Percentiles rank a stretch among this genome's conserved stretches.
Conservation (phyloP, 2,329 filamentous ascomycete genomes). For the Xylaria arbuscula region DNA sequence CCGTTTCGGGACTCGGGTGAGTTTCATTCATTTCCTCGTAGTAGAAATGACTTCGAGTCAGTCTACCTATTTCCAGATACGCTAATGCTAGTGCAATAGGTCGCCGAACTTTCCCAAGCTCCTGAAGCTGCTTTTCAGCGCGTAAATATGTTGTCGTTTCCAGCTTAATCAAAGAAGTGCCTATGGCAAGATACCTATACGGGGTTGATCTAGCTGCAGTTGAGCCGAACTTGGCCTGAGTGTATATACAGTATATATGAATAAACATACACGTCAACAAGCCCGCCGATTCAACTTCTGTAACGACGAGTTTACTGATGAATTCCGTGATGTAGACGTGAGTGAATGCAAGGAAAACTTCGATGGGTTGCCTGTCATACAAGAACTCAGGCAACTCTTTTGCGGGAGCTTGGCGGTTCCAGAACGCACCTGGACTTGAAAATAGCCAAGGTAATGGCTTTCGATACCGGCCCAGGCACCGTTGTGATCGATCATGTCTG, state of each 20-base stretch:
- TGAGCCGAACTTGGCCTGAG: background rate
- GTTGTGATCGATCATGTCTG: too few relatives aligned
- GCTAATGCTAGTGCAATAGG: background rate
- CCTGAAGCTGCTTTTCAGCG: background rate
- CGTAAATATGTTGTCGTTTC: background rate
- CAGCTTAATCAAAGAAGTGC: background rate
- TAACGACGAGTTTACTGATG: background rate
- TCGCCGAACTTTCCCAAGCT: constrained; percentile 1
- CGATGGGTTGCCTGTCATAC: background rate
- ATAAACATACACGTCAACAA: constrained; percentile 1
- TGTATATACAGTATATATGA: background rate
- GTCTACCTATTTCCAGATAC: background rate
- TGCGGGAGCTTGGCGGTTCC: background rate
- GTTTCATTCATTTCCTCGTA: background rate
- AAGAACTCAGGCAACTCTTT: constrained; percentile 1
- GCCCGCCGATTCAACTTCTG: background rate
- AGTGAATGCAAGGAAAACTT: background rate
- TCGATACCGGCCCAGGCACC: background rate
- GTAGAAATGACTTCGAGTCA: background rate
- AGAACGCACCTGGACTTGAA: background rate
- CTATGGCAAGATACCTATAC: background rate
- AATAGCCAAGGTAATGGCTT: background rate
- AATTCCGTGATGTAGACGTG: background rate
- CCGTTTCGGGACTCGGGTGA: background rate
- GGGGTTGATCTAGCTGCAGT: background rate